Evolutionary conservation across 2,329 filamentous ascomycete genomes (phyloP), one percentile per base, ranked within the genome.

Genomic region (Pyricularia grisea): DNA sequence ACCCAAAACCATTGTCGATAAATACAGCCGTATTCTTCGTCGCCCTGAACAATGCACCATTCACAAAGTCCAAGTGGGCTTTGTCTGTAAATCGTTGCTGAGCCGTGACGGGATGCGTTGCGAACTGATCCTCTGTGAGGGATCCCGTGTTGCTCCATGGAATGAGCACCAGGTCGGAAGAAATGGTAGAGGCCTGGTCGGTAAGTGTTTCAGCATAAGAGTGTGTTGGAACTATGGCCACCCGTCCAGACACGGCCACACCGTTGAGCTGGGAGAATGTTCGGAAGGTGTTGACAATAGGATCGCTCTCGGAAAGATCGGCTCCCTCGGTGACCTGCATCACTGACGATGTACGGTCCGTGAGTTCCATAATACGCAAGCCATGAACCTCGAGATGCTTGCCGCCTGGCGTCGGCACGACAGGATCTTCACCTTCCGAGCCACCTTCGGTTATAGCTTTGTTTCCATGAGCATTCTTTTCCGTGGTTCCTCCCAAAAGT

Each of bases 281-380:
- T 66, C 92, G 88, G 84, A 97, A 97, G 0, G 92, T 92, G 76
- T 97, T 97, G 68, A 97, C 88, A 4, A 98, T 90, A 0, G 94
- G 93, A 74, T 98, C 94, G 74, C 73, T 75, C 20, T 87, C 85
- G 7, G 86, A 83, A 30, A 87, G 85, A 66, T 95, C 92, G 58
- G 93, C 90, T 3, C 90, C 84, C 75, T 96, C 93, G 0, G 93
- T 90, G 12, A 97, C 92, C 74, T 92, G 90, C 94, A 98, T 98
- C 74, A 97, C 94, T 23, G 93, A 94, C 0, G 94, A 97, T 61
- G 92, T 91, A 84, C 94, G 93, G 74, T 97, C 94, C 0, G 92
- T 96, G 14, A 98, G 86, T 75, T 96, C 92, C 66, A 96, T 80
- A 20, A 98, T 85, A 17, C 94, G 90, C n/a, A 97, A 81, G 36